phyloP scores from a whole-genome alignment of 495 filamentous ascomycete genomes.

The Emericellopsis terricola region DNA sequence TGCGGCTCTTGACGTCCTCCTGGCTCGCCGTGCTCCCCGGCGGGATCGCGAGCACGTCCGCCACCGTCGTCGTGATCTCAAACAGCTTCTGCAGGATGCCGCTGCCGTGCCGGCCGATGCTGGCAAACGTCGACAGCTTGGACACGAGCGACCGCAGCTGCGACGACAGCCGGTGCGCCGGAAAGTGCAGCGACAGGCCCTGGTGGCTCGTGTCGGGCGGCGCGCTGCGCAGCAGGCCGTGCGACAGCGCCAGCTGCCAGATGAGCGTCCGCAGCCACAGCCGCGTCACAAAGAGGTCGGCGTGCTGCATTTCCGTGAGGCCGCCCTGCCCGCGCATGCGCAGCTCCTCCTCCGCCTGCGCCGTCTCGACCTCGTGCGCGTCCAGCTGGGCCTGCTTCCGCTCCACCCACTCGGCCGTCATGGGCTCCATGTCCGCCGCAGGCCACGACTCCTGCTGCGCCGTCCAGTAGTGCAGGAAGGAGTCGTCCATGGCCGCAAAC shows the following conservation, averaged over 20 bases:
- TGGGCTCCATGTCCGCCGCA: neutral
- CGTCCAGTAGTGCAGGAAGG: constrained; percentile 3
- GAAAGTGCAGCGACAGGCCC: constrained; percentile 1
- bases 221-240: constrained; percentile 2
- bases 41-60: constrained; percentile 4
- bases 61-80: constrained; percentile 3
- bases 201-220: constrained; percentile 1
- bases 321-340: neutral
- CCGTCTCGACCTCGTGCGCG: constrained; percentile 1
- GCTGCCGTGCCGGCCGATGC: constrained; percentile 2
- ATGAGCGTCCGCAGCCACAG: constrained; percentile 5
- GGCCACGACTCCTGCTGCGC: constrained; percentile 4
- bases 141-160: constrained; percentile 3
- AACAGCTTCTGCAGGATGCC: constrained; percentile 5
- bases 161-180: constrained; percentile 1
- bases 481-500: constrained; percentile 3
- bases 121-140: constrained; percentile 1
- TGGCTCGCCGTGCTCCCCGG: neutral
- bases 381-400: constrained; percentile 4
- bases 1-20: neutral
- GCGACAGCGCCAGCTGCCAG: constrained; percentile 3
- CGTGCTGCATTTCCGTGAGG: constrained; percentile 4
- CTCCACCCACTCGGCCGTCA: constrained; percentile 3
- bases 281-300: constrained; percentile 4
- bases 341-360: neutral